Conservation (phyloP, 2,329 filamentous ascomycete genomes). For the Hirsutella rhossiliensis region DNA sequence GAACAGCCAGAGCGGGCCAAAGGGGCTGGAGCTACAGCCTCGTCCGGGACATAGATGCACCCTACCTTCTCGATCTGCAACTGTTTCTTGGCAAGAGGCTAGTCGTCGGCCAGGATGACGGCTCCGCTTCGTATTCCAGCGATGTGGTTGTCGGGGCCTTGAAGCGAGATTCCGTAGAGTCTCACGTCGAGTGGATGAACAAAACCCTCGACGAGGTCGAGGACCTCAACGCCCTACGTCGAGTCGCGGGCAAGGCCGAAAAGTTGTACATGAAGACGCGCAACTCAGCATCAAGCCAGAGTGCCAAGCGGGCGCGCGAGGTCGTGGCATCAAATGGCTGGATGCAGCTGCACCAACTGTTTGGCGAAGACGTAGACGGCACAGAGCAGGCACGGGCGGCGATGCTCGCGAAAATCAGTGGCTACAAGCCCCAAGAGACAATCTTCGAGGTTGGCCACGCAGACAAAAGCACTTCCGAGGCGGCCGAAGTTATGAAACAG, state of each 20-base stretch:
- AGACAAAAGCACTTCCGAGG: constrained; percentile 51
- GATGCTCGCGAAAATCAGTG: constrained; percentile 81
- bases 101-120: constrained; percentile 56
- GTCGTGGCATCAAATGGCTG: constrained; percentile 59
- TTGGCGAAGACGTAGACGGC: constrained; percentile 55
- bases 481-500: constrained; percentile 64
- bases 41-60: constrained; percentile 74
- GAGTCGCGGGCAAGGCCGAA: constrained; percentile 77
- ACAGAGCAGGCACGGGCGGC: constrained; percentile 63
- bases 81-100: constrained; percentile 83
- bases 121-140: constrained; percentile 58
- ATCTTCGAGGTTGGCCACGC: constrained; percentile 88
- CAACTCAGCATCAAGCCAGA: constrained; percentile 81
- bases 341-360: constrained; percentile 68
- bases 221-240: constrained; percentile 59
- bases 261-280: constrained; percentile 84
- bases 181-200: constrained; percentile 69
- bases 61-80: constrained; percentile 88
- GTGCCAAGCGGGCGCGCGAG: constrained; percentile 76
- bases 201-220: constrained; percentile 64
- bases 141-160: constrained; percentile 76
- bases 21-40: constrained; percentile 93
- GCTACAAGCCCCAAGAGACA: constrained; percentile 81
- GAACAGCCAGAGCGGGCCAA: constrained; percentile 87
- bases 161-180: constrained; percentile 59